These are phyloP conservation scores for Barbarea vulgaris DNA, from an alignment of 345 rosid genomes.

Conservation along the genomic window DNA sequence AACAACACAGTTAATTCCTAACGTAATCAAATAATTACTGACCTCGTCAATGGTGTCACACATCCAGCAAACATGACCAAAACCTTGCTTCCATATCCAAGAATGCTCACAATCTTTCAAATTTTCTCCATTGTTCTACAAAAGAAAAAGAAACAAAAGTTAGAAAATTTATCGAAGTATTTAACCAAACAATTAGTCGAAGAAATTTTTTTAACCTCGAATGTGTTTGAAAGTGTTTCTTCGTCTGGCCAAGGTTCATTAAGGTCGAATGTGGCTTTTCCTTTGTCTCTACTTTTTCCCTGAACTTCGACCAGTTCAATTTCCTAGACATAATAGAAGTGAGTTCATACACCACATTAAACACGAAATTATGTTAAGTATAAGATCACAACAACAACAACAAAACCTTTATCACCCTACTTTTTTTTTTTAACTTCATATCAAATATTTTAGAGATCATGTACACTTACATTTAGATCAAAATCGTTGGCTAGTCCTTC, in stretches of 20 bases:
- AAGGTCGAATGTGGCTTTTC: neutral
- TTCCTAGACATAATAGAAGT: neutral
- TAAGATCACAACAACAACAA: neutral
- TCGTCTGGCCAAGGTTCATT: neutral
- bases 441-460: neutral
- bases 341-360: neutral
- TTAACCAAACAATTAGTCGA: neutral
- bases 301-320: neutral
- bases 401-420: neutral
- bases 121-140: neutral
- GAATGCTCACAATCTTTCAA: conserved; percentile 2
- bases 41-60: conserved; percentile 1
- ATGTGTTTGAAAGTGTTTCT: neutral
- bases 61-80: neutral
- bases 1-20: neutral
- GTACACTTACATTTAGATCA: neutral
- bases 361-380: neutral
- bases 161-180: neutral
- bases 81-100: neutral
- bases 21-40: neutral
- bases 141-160: neutral
- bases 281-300: neutral
- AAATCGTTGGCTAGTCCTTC: neutral
- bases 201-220: neutral
- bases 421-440: neutral